phyloP scores from a whole-genome alignment of 2,329 filamentous ascomycete species.

The Colletotrichum sp. region DNA sequence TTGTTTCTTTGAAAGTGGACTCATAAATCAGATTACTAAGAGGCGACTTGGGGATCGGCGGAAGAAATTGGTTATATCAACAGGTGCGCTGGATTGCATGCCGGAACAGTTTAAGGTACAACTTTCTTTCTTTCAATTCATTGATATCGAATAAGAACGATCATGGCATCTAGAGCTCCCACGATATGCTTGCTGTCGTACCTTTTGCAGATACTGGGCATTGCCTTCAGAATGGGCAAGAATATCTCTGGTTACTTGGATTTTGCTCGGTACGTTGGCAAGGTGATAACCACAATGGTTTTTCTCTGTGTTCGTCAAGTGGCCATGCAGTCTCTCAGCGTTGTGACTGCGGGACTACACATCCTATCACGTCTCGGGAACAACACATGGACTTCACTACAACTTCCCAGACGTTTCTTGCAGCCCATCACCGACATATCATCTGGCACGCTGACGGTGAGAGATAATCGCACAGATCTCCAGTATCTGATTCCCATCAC shows the following conservation, averaged over 20 bases:
- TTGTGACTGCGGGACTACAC: neutral
- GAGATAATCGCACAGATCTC: neutral
- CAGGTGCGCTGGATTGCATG: neutral
- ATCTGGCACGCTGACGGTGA: neutral
- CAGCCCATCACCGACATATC: neutral
- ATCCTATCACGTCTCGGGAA: neutral
- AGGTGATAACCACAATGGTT: neutral
- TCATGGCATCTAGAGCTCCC: neutral
- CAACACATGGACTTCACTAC: neutral
- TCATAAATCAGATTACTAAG: neutral
- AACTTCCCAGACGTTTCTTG: neutral
- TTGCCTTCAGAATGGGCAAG: neutral
- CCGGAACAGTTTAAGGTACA: neutral
- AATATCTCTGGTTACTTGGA: neutral
- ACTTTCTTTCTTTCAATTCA: neutral
- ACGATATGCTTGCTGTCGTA: neutral
- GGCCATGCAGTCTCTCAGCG: neutral
- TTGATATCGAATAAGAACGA: neutral
- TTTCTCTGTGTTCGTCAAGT: neutral
- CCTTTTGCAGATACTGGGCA: neutral
- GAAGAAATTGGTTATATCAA: neutral
- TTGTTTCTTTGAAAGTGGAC: neutral
- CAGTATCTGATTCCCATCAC: neutral
- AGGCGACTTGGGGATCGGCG: neutral
- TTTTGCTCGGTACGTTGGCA: neutral